Evolutionary conservation across 139 green algal species (phyloP).

Genomic region (Zygnema cylindricum): DNA sequence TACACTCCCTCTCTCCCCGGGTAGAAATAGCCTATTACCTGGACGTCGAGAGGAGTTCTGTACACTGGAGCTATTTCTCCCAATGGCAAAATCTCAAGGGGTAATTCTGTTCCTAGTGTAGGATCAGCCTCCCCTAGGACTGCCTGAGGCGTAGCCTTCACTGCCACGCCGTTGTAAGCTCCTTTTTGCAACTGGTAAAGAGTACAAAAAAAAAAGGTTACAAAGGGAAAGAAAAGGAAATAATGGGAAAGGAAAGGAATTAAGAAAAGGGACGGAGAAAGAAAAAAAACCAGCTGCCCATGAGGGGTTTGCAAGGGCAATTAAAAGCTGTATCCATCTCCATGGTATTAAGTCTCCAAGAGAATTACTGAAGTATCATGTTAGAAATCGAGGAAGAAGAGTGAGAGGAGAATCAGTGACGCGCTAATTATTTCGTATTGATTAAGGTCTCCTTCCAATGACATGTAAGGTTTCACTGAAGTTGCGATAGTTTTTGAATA

Average conservation of each 20-base stretch:
- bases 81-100: conserved; percentile 63
- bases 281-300: no score
- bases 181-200: background rate
- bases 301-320: no score
- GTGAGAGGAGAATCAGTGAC: no score
- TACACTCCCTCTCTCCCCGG: background rate
- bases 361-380: no score
- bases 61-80: conserved; percentile 68
- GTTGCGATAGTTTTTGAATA: no score
- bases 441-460: no score
- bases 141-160: conserved; percentile 1
- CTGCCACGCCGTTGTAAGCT: conserved; percentile 23
- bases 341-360: no score
- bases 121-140: conserved; percentile 10
- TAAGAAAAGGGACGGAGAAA: background rate
- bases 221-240: background rate
- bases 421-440: no score
- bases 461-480: no score
- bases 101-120: conserved; percentile 4
- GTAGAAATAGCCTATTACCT: conserved; percentile 9
- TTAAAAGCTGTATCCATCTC: no score
- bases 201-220: background rate
- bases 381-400: no score
- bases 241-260: background rate
- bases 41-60: conserved; percentile 62